Base-by-base conservation (phyloP, 2,329 filamentous ascomycete species). In the Sporothrix luriei region DNA sequence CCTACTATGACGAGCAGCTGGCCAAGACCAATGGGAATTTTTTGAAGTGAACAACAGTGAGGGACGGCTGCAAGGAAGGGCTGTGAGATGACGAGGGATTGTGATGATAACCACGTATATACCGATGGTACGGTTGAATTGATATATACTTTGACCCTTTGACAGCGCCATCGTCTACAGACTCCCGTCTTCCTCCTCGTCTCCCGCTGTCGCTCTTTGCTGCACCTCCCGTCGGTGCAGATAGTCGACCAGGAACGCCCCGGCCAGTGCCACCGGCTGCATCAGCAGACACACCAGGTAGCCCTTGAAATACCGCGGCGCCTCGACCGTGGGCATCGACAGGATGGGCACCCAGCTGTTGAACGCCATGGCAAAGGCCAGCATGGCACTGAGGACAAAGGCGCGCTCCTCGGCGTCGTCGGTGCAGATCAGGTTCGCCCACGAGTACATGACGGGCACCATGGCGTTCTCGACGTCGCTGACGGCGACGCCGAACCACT, bases 341-440 rank as follows among this genome's bases (percentile, higher is more conserved):
- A 78, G 67, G 1, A 79, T 70, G 0, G 77, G 77, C 1, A 80
- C 77, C 76, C 78, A 80, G 5, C 76, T 76, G 69, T 78, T 78
- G 69, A 80, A 80, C 0, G 78, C 78, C 66, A 78, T 80, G 10
- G 76, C 76, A 62, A 81, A 74, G 0, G 78, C 76, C 26, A 80
- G 78, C 79, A 82, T 82, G 7, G 80, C 78, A 1, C 79, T 78
- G 19, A 82, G 78, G 5, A 81, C 79, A 9, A 82, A 74, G 4
- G 80, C 78, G 0, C 80, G 78, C 48, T 81, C 80, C 74, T 82
- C 80, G 7, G 79, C 78, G 46, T 82, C 80, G 13, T 74, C 72
- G 2, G 77, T 74, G 64, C 78, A 79, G 11, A 78, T 78, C 69
- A 78, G 75, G 68, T 81, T 82, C 5, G 79, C 77, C 78, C 79